Percentiles rank a stretch among this genome's conserved stretches.
These are phyloP conservation scores for Dalechampia spathulata DNA, from an alignment of 441 rosid species.

Conservation along the genomic window DNA sequence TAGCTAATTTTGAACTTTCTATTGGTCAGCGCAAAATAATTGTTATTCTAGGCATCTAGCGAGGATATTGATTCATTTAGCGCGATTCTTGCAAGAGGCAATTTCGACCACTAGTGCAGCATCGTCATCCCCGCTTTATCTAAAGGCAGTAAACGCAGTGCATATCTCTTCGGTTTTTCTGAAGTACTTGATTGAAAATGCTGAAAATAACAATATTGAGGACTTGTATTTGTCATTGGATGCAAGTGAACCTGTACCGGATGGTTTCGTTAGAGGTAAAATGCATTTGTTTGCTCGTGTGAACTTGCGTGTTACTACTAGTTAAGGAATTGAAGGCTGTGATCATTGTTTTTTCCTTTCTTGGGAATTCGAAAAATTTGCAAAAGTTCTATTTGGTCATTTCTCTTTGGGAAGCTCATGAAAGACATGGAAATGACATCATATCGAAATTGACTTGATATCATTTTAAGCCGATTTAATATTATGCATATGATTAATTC, in stretches of 20 bases:
- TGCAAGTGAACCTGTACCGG: slow-evolving; percentile 58
- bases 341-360: no score
- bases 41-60: slow-evolving; percentile 74
- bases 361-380: no score
- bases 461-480: no score
- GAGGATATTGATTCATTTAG: slow-evolving; percentile 75
- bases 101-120: slow-evolving; percentile 33
- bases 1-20: background rate
- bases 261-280: slow-evolving; percentile 54
- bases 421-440: no score
- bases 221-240: slow-evolving; percentile 58
- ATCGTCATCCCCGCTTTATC: slow-evolving; percentile 20
- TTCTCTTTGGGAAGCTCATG: no score
- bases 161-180: slow-evolving; percentile 77
- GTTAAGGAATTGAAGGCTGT: no score
- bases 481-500: no score
- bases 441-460: no score
- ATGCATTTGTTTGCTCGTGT: no score
- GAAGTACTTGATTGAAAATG: slow-evolving; percentile 75
- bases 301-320: no score
- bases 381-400: no score
- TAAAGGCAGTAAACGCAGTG: slow-evolving; percentile 70
- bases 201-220: slow-evolving; percentile 35
- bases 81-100: slow-evolving; percentile 74
- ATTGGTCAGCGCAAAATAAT: slow-evolving; percentile 62